Percentiles rank a stretch among this genome's conserved stretches.
These are phyloP conservation scores for Paspalum notatum DNA, from an alignment of 176 grass and related monocot genomes.

Conservation along the genomic window DNA sequence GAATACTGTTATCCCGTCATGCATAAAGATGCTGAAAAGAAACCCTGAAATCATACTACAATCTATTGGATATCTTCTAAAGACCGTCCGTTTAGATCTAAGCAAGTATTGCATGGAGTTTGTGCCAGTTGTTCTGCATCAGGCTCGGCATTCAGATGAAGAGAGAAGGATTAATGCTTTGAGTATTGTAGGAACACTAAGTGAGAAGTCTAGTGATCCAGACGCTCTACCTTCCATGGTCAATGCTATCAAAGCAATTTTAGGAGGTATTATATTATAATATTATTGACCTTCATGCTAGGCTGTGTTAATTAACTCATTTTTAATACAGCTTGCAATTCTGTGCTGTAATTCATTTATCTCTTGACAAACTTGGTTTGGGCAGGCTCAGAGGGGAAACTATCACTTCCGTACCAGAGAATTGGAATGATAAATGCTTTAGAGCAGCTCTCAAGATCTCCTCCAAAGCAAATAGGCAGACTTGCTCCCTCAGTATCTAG, in stretches of 20 bases:
- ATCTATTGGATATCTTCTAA: conserved; percentile 74
- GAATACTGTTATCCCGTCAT: conserved; percentile 77
- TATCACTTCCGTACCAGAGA: conserved; percentile 84
- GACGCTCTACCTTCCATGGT: conserved; percentile 84
- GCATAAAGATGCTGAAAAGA: conserved; percentile 93
- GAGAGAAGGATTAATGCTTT: conserved; percentile 76
- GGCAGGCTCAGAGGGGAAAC: conserved; percentile 96
- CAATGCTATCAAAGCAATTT: conserved; percentile 79
- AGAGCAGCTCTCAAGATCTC: conserved; percentile 74
- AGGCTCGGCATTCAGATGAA: conserved; percentile 86
- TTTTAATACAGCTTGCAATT: conserved; percentile 15
- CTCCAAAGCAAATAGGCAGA: conserved; percentile 73
- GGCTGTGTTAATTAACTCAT: conserved; percentile 23
- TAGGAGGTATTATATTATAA: conserved; percentile 70
- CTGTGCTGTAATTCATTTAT: conserved; percentile 22
- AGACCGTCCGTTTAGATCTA: conserved; percentile 72
- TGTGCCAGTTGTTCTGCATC: conserved; percentile 78
- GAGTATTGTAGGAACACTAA: conserved; percentile 72
- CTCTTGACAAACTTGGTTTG: conserved; percentile 44
- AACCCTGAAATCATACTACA: conserved; percentile 93
- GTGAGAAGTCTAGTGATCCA: conserved; percentile 91
- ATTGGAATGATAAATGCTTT: conserved; percentile 82
- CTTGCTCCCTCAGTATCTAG: conserved; percentile 70
- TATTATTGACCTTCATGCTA: conserved; percentile 39
- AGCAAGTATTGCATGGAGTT: conserved; percentile 89